phyloP scores from a whole-genome alignment of 2,329 filamentous ascomycete genomes.

The Monosporascus sp. region DNA sequence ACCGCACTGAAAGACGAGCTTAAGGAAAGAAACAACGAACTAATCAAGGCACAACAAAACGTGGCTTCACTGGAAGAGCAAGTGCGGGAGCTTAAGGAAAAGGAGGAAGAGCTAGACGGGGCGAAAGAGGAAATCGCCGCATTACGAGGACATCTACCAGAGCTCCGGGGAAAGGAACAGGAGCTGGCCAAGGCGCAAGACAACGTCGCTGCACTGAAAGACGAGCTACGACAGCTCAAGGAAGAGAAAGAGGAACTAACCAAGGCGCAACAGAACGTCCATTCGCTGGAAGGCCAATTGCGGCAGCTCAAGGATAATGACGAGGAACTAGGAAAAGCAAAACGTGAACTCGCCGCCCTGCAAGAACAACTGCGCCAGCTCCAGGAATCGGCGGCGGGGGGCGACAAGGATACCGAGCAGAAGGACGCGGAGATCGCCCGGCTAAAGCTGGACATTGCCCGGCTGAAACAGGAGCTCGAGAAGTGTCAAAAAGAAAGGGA shows the following conservation, averaged over 20 bases:
- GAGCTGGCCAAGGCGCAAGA: neutral
- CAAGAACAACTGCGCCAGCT: neutral
- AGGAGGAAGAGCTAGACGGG: neutral
- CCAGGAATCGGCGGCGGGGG: neutral
- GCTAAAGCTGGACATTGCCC: no score
- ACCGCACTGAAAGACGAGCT: neutral
- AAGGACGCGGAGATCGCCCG: neutral
- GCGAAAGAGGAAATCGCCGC: neutral
- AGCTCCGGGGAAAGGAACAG: neutral
- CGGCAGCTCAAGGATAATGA: neutral
- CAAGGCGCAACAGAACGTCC: neutral
- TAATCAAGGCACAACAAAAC: neutral
- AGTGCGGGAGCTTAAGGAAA: neutral
- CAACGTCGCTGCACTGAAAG: neutral
- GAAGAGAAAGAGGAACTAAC: neutral
- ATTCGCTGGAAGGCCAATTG: neutral
- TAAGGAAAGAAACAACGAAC: neutral
- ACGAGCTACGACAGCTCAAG: neutral
- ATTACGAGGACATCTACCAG: neutral
- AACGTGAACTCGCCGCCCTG: neutral
- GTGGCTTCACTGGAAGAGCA: neutral
- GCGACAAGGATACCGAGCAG: neutral
- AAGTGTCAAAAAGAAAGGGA: neutral
- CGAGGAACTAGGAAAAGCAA: neutral
- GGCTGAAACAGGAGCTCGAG: no score